Evolutionary conservation across 352 stramenopile genomes (phyloP), one percentile per base, ranked within the genome.

Genomic region (Phytopythium vexans): DNA sequence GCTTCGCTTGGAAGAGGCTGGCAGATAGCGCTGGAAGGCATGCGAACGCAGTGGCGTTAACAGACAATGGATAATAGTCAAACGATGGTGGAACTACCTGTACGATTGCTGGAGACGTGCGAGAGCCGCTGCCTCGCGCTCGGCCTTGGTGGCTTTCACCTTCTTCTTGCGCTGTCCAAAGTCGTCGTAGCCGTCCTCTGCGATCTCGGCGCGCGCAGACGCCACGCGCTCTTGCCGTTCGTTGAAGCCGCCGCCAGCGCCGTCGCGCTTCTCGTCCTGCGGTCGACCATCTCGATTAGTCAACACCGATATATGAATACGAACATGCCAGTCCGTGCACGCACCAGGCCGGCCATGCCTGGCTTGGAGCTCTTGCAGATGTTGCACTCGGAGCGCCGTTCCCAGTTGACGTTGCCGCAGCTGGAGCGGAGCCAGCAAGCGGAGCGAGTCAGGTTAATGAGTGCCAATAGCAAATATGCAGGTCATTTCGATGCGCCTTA

Each of bases 361-460:
- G 85, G 74, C 64, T 94, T 94, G 2, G 77, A 45, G 52, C 66
- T 82, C 49, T 94, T 93, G 73, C 85, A 94, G 54, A 94, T 93
- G 49, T 94, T 94, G 66, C 85, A 94, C 69, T 93, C 85, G 31
- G 67, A 72, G 0, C 85, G 77, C 43, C 85, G 81, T 58, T 94
- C 82, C 85, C 85, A 94, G 58, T 94, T 94, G 36, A 93, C 70
- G 41, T 94, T 94, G 27, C 85, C 85, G 52, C 85, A 94, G 38
- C 83, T 93, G 40, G 21, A 27, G 21, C 21, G 21, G 21, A 27
- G 21, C 21, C 21, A 27, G 21, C 21, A 2, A 27, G 21, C 21
- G 21, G 21, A 27, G 21, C 21, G 21, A 27, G 21, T 27, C 21
- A 27, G 21, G 21, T 27, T 2, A 27, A 27, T 27, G 21, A 27